Base-by-base conservation (phyloP, 78 protist species). In the Diacronema lutheri region DNA sequence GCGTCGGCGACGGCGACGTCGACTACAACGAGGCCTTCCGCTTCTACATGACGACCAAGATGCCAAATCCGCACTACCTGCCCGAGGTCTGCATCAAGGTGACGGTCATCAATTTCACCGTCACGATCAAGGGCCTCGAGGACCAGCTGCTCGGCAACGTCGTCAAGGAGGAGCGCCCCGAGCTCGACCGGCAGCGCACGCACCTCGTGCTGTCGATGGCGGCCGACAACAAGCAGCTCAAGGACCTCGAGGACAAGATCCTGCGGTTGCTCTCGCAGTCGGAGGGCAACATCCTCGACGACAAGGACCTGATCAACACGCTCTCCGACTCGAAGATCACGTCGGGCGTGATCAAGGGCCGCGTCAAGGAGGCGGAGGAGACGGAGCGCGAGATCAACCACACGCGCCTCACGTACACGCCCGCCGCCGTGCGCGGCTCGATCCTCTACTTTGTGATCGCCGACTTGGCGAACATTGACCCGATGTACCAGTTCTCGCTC, bases 291-390 rank as follows among this genome's bases (percentile, higher is more conserved):
- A 92, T 92, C 37, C 93, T 95, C 25, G 97, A 95, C 71, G 93
- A 95, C 88, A 95, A 91, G 65, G 65, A 56, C 20, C 91, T 96
- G 50, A 94, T 93, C 69, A 85, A 92, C 76, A 86, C 98, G 37
- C 90, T 96, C 69, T 90, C 61, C 35, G 76, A 66, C 64, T 69
- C 91, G 35, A 90, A 90, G 81, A 37, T 35, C 23, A 92, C 95
- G 19, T 44, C 94, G 19, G 73, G 38, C 12, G 90, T 23, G 33
- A 86, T 93, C 44, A 1, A 56, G 65, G 37, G 86, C 37, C 83
- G 89, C 11, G 82, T 95, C n/a, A 37, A 20, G 65, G 93, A 87
- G 61, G 84, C 93, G 6, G 93, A 90, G 57, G 80, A 38, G 55
- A 90, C 94, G 25, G 81, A 56, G 57, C 31, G 11, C 21, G 31